These are phyloP conservation scores for Trichothecium roseum DNA, from an alignment of 2,329 filamentous ascomycete genomes.

Conservation along the genomic window DNA sequence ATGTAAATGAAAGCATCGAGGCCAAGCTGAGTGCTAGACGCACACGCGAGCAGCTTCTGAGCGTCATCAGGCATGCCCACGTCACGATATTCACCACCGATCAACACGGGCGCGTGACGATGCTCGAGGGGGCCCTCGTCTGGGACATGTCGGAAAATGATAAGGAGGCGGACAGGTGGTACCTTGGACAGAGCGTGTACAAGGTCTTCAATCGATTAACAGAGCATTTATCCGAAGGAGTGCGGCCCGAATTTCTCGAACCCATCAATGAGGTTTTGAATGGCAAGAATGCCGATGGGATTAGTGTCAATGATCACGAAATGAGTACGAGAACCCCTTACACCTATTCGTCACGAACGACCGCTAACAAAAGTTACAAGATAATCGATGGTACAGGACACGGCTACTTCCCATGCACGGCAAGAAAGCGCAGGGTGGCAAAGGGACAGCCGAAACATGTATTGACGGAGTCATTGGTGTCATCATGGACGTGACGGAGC, in stretches of 20 bases:
- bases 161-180: constrained; percentile 31
- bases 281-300: constrained; percentile 48
- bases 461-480: constrained; percentile 68
- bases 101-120: constrained; percentile 46
- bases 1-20: constrained; percentile 66
- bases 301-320: constrained; percentile 55
- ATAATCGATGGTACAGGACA: constrained; percentile 59
- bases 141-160: constrained; percentile 35
- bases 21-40: constrained; percentile 55
- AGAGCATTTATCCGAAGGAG: constrained; percentile 28
- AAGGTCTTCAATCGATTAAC: constrained; percentile 48
- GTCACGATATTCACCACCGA: constrained; percentile 70
- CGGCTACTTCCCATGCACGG: constrained; percentile 57
- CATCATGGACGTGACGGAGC: constrained; percentile 70
- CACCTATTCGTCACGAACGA: constrained; percentile 4
- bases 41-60: constrained; percentile 59
- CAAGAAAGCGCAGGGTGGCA: constrained; percentile 42
- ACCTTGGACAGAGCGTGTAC: constrained; percentile 53
- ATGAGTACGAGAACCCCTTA: constrained; percentile 27
- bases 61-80: constrained; percentile 63
- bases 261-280: constrained; percentile 55
- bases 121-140: constrained; percentile 59
- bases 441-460: constrained; percentile 31
- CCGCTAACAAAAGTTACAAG: constrained; percentile 15
- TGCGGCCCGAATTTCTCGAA: constrained; percentile 38